Evolutionary conservation across 495 filamentous ascomycete genomes (phyloP), one percentile per base, ranked within the genome.

Genomic region (Rusavskia elegans): DNA sequence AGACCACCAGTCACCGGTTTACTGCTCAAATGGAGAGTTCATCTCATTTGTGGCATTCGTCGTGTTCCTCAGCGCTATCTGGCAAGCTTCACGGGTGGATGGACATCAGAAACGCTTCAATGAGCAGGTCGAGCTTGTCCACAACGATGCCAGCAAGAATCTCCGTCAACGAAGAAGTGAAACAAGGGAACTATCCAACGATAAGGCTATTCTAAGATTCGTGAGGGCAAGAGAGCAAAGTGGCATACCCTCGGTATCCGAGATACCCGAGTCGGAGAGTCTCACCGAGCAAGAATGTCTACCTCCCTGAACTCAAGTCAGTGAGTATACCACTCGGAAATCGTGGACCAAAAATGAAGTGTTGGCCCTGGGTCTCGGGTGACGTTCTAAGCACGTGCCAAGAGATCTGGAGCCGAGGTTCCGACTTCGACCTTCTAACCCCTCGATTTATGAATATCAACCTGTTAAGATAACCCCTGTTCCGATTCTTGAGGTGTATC

Each of bases 11-110:
- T 65, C 77, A 45, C 75, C 83, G n/a, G 62, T 82, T 37, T 84
- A 76, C 59, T 70, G 84, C 53, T 84, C 82, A 35, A 92, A 95
- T 57, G 70, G 75, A 17, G 75, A 75, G n/a, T 96, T 98, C 59
- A 65, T 82, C 16, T 64, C 69, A 7, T 64, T 95, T 21, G 63
- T 96, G 7, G 68, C 82, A 39, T 57, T 85, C 11, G 70, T 90
- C 6, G 74, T 80, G 19, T 59, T 80, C 5, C 58, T 89, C 13
- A 89, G 84, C 0, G 73, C 75, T 16, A 72, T 85, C 41, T 71
- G 77, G 20, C 84, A 92, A 57, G 80, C 78, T 2, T 80, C 79
- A 0, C 72, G 83, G 59, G 81, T 84, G 11, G 75, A 68, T n/a
- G 66, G 72, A 27, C 64, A 77, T 50, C 74, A 78, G 17, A 63